phyloP scores from a whole-genome alignment of 371 early-diverging fungal species.

The Syncephalastrum monosporum region DNA sequence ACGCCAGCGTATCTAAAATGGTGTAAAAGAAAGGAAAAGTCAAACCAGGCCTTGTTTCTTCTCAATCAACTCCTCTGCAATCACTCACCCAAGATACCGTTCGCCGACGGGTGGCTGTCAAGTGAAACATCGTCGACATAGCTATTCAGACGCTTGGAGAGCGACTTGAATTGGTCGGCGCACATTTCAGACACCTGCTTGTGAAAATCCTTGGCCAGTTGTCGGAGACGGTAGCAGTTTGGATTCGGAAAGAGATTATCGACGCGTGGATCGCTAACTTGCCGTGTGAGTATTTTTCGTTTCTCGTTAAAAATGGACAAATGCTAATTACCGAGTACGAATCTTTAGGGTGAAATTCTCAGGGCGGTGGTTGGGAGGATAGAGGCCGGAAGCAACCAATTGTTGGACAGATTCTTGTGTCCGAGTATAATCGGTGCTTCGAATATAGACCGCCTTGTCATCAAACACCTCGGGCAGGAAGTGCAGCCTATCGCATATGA shows the following conservation, averaged over 20 bases:
- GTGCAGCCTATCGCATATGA: constrained; percentile 23
- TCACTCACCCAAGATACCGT: constrained; percentile 42
- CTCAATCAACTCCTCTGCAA: not conserved
- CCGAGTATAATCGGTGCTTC: constrained; percentile 69
- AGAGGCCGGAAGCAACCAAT: constrained; percentile 63
- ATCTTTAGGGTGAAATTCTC: constrained; percentile 32
- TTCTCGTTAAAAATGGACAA: no score
- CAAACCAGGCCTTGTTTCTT: no score
- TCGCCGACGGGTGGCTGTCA: constrained; percentile 50
- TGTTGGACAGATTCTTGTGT: constrained; percentile 78
- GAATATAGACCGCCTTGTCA: constrained; percentile 52
- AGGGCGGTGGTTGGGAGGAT: constrained; percentile 44
- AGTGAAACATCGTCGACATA: constrained; percentile 42
- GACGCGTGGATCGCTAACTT: constrained; percentile 37
- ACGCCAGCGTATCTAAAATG: constrained; percentile 34
- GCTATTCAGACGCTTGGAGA: constrained; percentile 26
- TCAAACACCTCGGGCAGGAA: constrained; percentile 44
- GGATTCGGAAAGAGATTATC: constrained; percentile 50
- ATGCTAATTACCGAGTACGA: constrained; percentile 33
- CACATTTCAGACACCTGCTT: constrained; percentile 28
- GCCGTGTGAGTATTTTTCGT: constrained; percentile 1
- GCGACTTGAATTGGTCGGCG: constrained; percentile 28
- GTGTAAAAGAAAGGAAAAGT: no score
- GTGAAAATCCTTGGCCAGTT: constrained; percentile 33
- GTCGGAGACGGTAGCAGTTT: constrained; percentile 38